Evolutionary conservation across 768 basidiomycete genomes (phyloP).

Genomic region (Termitomyces sp.): DNA sequence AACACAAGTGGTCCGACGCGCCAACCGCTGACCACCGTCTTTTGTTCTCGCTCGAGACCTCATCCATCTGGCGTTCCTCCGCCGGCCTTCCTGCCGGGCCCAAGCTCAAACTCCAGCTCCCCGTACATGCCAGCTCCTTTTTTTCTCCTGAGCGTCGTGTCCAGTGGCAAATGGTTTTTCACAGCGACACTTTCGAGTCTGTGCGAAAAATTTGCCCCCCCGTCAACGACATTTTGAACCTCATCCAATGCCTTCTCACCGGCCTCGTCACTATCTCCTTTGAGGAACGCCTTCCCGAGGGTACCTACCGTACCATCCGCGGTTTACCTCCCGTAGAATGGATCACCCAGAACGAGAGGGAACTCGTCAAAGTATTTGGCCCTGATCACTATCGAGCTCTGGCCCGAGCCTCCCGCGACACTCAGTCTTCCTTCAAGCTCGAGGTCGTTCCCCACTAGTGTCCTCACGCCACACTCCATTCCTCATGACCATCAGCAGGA

Average conservation of each 20-base stretch:
- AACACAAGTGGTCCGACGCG: conserved; percentile 69
- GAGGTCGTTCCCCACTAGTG: conserved; percentile 46
- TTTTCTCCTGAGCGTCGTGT: conserved; percentile 81
- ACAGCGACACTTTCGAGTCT: conserved; percentile 70
- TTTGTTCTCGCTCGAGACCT: conserved; percentile 76
- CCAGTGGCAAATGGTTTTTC: conserved; percentile 91
- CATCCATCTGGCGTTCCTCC: conserved; percentile 74
- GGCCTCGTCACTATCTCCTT: conserved; percentile 69
- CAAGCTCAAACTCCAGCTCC: conserved; percentile 67
- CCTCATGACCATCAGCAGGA: neutral
- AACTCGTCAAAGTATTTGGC: conserved; percentile 74
- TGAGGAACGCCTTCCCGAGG: conserved; percentile 72
- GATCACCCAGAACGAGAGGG: conserved; percentile 66
- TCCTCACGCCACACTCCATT: neutral
- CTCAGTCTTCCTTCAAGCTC: conserved; percentile 69
- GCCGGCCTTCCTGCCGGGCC: conserved; percentile 76
- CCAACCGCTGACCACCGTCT: conserved; percentile 61
- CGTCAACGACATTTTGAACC: conserved; percentile 64
- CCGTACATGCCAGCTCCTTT: conserved; percentile 78
- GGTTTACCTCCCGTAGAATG: conserved; percentile 76
- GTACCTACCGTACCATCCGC: conserved; percentile 69
- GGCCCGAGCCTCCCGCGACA: conserved; percentile 70
- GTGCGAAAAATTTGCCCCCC: conserved; percentile 66
- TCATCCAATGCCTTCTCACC: conserved; percentile 71
- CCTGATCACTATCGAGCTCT: conserved; percentile 66